Evolutionary conservation across 306 rosid species (phyloP), one percentile per base, ranked within the genome.

Genomic region (Cucurbita ficifolia): DNA sequence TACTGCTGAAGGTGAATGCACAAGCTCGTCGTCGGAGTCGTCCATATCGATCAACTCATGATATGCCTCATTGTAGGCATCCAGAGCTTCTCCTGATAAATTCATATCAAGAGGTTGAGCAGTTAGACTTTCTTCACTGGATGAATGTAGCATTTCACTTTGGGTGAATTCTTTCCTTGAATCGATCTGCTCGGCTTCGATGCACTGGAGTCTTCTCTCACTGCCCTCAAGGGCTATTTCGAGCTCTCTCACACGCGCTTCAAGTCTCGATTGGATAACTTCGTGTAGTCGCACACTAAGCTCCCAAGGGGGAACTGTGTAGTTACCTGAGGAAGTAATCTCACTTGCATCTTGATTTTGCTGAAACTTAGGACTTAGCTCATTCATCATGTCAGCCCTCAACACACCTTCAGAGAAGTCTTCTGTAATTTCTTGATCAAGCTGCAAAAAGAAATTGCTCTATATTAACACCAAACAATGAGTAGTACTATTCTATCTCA

Each of bases 291-390:
- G 87, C 74, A 92, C 48, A 64, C 81, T 87, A 68, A 92, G 84
- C 82, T 87, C 91, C 65, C 76, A 76, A 14, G 98, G 89, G n/a
- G 91, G 87, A 74, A 92, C 96, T 38, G 87, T 88, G 81, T 83
- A 84, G 81, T 88, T 83, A 33, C 76, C 84, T 19, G 82, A 81
- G 70, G 85, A 63, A 45, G 83, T 68, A 57, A 79, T 17, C 48
- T 80, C 82, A 21, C 74, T 55, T 16, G 46, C 76, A 72, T 79
- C 88, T 48, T 75, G 83, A 22, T 79, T 76, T 35, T 81, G 76
- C 63, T 80, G 72, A n/a, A 77, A 65, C 56, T 29, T 60, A 57
- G 55, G 53, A 39, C 45, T 75, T 52, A 75, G 62, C 57, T 48
- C 83, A 22, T 29, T 51, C 46, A 80, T 53, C 82, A 46, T 43